Conservation (phyloP, 2,329 filamentous ascomycete genomes). For the Botrytis tulipae region DNA sequence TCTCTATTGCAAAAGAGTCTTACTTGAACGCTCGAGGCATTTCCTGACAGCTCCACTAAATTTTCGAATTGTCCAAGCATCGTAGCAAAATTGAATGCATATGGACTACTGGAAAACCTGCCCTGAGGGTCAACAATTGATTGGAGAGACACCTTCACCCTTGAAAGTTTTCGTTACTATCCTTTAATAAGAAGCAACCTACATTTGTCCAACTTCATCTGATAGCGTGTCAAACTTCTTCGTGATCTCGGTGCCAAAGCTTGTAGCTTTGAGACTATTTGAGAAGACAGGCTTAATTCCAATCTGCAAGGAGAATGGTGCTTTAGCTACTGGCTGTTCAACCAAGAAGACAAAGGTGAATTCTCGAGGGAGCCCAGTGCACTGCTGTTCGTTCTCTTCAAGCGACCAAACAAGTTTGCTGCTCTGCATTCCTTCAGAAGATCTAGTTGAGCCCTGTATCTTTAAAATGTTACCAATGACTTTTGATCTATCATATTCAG, state of each 20-base stretch:
- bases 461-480: slow-evolving; percentile 16
- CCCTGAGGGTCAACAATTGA: background rate
- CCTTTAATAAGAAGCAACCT: background rate
- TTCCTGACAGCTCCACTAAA: slow-evolving; percentile 13
- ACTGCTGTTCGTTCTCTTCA: slow-evolving; percentile 20
- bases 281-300: slow-evolving; percentile 9
- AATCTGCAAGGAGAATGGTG: slow-evolving; percentile 17
- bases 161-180: background rate
- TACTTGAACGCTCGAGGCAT: slow-evolving; percentile 6
- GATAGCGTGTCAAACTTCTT: background rate
- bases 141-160: background rate
- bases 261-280: background rate
- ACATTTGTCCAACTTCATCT: slow-evolving; percentile 16
- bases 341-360: slow-evolving; percentile 20
- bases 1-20: background rate
- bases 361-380: slow-evolving; percentile 16
- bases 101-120: slow-evolving; percentile 11
- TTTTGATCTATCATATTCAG: slow-evolving; percentile 16
- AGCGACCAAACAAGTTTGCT: slow-evolving; percentile 18
- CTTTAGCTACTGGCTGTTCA: slow-evolving; percentile 16
- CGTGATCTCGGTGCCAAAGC: background rate
- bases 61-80: slow-evolving; percentile 14
- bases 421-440: slow-evolving; percentile 13
- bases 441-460: slow-evolving; percentile 19
- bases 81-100: slow-evolving; percentile 14